Conservation (phyloP, 2,329 filamentous ascomycete species). For the Fusarium burgessii region DNA sequence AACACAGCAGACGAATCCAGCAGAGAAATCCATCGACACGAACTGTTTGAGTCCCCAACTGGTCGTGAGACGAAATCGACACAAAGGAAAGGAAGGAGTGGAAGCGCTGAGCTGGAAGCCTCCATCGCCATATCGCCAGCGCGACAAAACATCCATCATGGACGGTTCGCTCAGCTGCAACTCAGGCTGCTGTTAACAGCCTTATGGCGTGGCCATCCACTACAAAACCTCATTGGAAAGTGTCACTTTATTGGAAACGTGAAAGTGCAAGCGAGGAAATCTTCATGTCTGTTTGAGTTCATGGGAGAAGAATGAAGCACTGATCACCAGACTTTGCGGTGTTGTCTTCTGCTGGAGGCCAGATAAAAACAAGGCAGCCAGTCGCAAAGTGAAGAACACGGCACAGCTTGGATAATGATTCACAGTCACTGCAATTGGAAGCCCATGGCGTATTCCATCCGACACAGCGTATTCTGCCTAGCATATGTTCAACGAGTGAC, state of each 20-base stretch:
- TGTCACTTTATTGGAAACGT: too few relatives aligned
- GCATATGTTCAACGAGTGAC: not conserved
- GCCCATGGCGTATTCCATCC: not conserved
- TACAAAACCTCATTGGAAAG: fast-evolving
- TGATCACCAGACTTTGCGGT: too few relatives aligned
- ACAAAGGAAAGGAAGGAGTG: not conserved
- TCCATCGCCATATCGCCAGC: not conserved
- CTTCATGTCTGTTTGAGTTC: too few relatives aligned
- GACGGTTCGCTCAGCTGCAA: not conserved
- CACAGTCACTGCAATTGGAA: not conserved
- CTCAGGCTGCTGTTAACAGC: fast-evolving
- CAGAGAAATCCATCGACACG: too few relatives aligned
- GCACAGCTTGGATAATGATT: not conserved
- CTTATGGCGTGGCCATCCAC: too few relatives aligned
- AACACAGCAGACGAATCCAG: too few relatives aligned
- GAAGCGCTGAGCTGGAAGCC: too few relatives aligned
- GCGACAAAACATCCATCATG: too few relatives aligned
- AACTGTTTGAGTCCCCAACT: fast-evolving
- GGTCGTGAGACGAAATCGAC: fast-evolving
- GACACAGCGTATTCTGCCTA: fast-evolving
- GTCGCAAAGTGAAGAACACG: not conserved
- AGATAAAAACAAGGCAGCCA: not conserved
- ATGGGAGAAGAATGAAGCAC: too few relatives aligned
- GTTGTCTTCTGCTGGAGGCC: not conserved
- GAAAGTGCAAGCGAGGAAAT: too few relatives aligned